Base-by-base conservation (phyloP, 108 stramenopile genomes). In the Nitzschia inconspicua region DNA sequence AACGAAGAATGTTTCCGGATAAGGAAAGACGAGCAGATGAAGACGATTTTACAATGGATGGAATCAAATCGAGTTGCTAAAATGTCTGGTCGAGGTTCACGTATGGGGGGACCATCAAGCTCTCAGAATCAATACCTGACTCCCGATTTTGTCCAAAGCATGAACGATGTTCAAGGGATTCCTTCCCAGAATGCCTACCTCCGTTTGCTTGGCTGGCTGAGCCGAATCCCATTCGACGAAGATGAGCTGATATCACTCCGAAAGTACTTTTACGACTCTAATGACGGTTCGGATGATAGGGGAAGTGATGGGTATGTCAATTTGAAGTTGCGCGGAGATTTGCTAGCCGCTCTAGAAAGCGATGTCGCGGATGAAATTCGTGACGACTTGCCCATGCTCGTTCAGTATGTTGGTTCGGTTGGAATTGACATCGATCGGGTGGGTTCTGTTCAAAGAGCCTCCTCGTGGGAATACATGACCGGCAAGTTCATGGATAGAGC, bases 141-240 rank as follows among this genome's bases (percentile, higher is more conserved):
- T 9, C 82, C 79, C 31, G 79, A 83, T 41, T 73, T 70, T 48
- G 66, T 85, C 11, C 72, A 81, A 11, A 75, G 71, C 29, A 78
- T 73, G 41, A 83, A 84, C 22, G 81, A 87, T 35, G 56, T 71
- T 6, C 76, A 80, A 35, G 87, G 84, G 3, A 80, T 80, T 3
- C 84, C 87, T 9, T 87, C 87, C 6, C 90, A 91, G 54, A 84
- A 83, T 60, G 85, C 91, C 8, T 93, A 93, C 64, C 65, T 85
- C 18, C 80, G 86, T 31, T 76, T 94, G 67, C 71, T 94, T 36
- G 86, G 87, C 46, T 89, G 88, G 86, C 41, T 94, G 25, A 81
- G 84, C 55, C 77, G 78, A 36, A 94, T 94, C 60, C 92, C 92
- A 28, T 94, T 94, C 59, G 92, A 94, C 63, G 88, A 89, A 52